phyloP scores from a whole-genome alignment of 352 stramenopile genomes.

The Globisporangium paroecandrum region DNA sequence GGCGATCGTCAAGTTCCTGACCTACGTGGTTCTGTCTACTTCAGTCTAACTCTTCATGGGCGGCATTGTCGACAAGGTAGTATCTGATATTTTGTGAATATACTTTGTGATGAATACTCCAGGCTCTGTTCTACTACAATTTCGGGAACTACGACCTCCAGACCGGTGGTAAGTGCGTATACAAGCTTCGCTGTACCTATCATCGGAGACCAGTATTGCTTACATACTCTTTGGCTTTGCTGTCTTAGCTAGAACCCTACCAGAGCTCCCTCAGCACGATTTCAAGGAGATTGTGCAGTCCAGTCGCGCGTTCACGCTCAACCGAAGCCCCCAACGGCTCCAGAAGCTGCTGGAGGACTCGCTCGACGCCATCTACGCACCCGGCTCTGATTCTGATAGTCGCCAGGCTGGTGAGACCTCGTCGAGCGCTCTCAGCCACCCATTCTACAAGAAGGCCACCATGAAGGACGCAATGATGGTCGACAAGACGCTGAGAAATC shows the following conservation, averaged over 20 bases:
- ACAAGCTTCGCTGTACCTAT: neutral
- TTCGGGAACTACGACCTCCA: neutral
- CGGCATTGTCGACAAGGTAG: neutral
- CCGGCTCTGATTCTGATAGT: neutral
- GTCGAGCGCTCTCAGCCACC: neutral
- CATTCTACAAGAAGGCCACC: neutral
- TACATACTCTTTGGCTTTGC: neutral
- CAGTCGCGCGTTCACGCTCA: conserved; percentile 1
- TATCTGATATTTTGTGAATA: neutral
- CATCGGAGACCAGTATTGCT: neutral
- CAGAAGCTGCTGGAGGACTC: neutral
- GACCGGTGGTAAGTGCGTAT: neutral
- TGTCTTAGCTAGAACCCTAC: neutral
- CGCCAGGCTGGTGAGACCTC: neutral
- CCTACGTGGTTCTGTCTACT: neutral
- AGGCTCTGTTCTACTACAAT: conserved; percentile 8
- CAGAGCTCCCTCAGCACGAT: neutral
- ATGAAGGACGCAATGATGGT: neutral
- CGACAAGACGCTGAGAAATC: neutral
- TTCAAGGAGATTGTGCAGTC: conserved; percentile 5
- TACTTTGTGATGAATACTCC: neutral
- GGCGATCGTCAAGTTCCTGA: conserved; percentile 1
- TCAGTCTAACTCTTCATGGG: neutral
- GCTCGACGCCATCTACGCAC: neutral
- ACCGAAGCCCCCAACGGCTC: neutral